These are phyloP conservation scores for Aspergillus haitiensis DNA, from an alignment of 495 filamentous ascomycete genomes.

Conservation along the genomic window DNA sequence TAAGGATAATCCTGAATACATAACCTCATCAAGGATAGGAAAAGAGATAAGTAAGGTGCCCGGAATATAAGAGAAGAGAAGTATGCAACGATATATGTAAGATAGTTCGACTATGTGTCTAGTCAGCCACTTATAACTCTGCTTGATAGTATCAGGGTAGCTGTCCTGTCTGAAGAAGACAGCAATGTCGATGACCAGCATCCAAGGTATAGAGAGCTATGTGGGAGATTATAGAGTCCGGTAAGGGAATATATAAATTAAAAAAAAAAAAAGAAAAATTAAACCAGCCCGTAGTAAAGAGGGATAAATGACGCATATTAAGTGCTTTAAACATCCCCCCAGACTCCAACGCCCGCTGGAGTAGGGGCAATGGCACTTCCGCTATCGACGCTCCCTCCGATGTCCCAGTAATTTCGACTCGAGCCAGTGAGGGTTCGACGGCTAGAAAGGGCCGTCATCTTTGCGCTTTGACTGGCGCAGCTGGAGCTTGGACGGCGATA, in stretches of 20 bases:
- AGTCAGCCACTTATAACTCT: neutral
- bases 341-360: slow-evolving; percentile 65
- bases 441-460: slow-evolving; percentile 57
- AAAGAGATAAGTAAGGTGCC: too few relatives aligned
- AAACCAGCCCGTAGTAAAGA: neutral
- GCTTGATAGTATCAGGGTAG: neutral
- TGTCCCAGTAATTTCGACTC: slow-evolving; percentile 83
- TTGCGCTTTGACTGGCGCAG: slow-evolving; percentile 79
- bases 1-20: too few relatives aligned
- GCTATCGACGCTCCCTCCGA: slow-evolving; percentile 74
- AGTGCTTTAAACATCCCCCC: slow-evolving; percentile 63
- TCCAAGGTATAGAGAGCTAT: slow-evolving; percentile 9
- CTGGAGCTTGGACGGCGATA: slow-evolving; percentile 61
- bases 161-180: neutral
- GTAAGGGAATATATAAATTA: too few relatives aligned
- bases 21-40: too few relatives aligned
- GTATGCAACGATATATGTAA: too few relatives aligned
- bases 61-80: too few relatives aligned
- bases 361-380: slow-evolving; percentile 64
- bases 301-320: slow-evolving; percentile 1
- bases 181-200: slow-evolving; percentile 18
- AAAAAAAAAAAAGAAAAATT: too few relatives aligned
- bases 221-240: neutral
- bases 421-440: slow-evolving; percentile 56
- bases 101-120: neutral